Evolutionary conservation across 345 rosid genomes (phyloP), one percentile per base, ranked within the genome.

Genomic region (Hibiscus mutabilis): DNA sequence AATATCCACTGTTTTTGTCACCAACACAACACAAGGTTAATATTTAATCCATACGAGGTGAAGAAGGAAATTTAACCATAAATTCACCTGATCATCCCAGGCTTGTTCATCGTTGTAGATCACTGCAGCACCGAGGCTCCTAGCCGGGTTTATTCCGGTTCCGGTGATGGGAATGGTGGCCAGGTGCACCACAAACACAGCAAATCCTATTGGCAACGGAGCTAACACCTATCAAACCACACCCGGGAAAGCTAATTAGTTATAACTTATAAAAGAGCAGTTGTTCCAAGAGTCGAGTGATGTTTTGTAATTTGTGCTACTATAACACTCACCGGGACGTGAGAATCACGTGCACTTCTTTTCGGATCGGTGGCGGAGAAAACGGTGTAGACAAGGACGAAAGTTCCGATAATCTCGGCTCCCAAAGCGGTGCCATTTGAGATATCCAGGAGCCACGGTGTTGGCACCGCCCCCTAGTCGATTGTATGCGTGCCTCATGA

Each of bases 311-410:
- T 67, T n/a, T n/a, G n/a, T n/a, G 27, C 9, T 31, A 3, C 16
- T 47, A 49, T 49, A 49, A 49, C 5, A 69, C 72, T 73, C 64
- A 87, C 85, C 6, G 88, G 88, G 24, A 85, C 72, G 67, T 85
- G 83, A 60, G 82, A 83, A 80, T 84, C 88, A 31, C 88, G 80
- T 27, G 88, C 87, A 52, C 58, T 86, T 73, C 91, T 72, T 74
- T 86, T 87, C 53, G 88, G 84, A 42, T 87, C 88, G 21, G 91
- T 87, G 79, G 88, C 91, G 0, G 91, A 87, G 82, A 87, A 83
- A 27, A 86, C 89, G 67, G 89, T 85, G 82, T 85, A 85, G 56
- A 85, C 86, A 0, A 85, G 86, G 42, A 83, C 81, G 67, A 85
- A 85, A 25, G 89, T 85, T 12, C 87, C 87, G 21, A 85, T 74